Evolutionary conservation across 441 rosid genomes (phyloP), one percentile per base, ranked within the genome.

Genomic region (Erodium texanum): DNA sequence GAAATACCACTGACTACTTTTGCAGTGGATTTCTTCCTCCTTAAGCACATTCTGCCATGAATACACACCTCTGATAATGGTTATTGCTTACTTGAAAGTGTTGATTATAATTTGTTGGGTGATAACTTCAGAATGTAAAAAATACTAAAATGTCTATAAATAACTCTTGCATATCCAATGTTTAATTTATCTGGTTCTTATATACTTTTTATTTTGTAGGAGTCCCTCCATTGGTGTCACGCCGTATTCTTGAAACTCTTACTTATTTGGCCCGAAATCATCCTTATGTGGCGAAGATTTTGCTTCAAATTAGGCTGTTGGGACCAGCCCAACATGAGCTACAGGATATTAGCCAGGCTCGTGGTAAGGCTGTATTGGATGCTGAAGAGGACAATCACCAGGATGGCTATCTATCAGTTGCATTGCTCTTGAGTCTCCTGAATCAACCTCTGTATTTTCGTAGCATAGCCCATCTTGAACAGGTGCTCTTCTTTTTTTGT

Each of bases 391-490:
- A 74, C 82, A 78, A 74, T 79, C 71, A 75, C 52, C 78, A 77
- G 71, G 82, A 80, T 7, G 94, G 80, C 73, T 80, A 74, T 76
- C 66, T 84, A 71, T 87, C 96, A 14, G 77, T 91, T 64, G 87
- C 86, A 20, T 73, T 91, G 82, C 97, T 94, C 73, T 79, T 94
- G 78, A 84, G 92, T 81, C 97, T 94, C 80, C 80, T 94, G 82
- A 89, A 86, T 77, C 97, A 91, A 76, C 96, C 99, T 68, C 90
- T 94, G 52, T 94, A 94, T 78, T 72, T 87, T 78, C 86, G 99
- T 83, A 94, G 99, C 68, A 78, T 94, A 71, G 94, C 99, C 67
- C 99, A 94, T 82, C 96, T 94, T 70, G 99, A 94, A 74, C 99
- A 89, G 99, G 99, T 91, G 71, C 68, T 63, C 66, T 48, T 68